Evolutionary conservation across 345 rosid species (phyloP).

Genomic region (Populus tremula): DNA sequence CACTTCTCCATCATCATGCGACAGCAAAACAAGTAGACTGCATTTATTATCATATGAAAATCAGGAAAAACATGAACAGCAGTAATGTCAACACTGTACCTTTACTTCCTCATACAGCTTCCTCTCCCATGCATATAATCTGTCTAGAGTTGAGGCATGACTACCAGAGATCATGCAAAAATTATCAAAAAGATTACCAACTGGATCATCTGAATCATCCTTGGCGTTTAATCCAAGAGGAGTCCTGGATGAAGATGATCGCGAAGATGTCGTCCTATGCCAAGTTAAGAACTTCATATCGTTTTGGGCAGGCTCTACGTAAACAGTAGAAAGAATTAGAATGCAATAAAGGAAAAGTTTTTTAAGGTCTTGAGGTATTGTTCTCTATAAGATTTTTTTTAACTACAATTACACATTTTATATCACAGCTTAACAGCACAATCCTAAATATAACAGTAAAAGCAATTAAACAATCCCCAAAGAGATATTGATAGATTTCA

Average conservation of each 20-base stretch:
- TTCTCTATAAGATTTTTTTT: not conserved
- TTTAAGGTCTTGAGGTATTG: not conserved
- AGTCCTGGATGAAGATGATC: conserved; percentile 74
- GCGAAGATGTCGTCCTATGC: conserved; percentile 87
- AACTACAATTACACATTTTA: not conserved
- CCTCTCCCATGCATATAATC: conserved; percentile 95
- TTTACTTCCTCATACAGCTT: conserved; percentile 97
- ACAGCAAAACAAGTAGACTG: not conserved
- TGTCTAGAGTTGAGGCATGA: conserved; percentile 91
- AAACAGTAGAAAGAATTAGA: conserved; percentile 29
- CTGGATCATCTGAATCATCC: conserved; percentile 62
- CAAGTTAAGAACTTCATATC: conserved; percentile 70
- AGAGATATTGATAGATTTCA: not conserved
- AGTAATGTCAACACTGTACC: conserved; percentile 31
- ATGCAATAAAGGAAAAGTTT: not conserved
- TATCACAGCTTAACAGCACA: not conserved
- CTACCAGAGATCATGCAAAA: conserved; percentile 87
- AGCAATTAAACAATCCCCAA: not conserved
- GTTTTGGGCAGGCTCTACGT: conserved; percentile 67
- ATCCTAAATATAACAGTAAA: not conserved
- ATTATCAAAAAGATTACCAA: conserved; percentile 57
- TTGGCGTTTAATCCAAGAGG: conserved; percentile 53
- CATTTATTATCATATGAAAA: not conserved
- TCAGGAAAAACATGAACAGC: not conserved
- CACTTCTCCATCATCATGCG: not conserved